Conservation (phyloP, 495 filamentous ascomycete genomes). For the Rhizodiscina lignyota region DNA sequence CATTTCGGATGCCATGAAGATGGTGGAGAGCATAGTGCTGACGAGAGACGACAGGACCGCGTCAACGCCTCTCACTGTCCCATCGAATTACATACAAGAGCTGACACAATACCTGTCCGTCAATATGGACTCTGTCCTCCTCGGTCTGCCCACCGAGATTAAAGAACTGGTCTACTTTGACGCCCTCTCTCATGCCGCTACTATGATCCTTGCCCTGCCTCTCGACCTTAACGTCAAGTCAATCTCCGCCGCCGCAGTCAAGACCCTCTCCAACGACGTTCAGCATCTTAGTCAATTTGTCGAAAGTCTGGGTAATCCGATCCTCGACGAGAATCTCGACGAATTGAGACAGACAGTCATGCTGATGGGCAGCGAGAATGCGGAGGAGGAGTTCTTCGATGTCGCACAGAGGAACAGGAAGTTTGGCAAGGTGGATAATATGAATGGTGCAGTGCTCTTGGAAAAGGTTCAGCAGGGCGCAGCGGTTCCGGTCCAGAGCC, state of each 20-base stretch:
- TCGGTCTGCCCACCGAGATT: constrained; percentile 83
- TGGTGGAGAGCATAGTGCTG: no score
- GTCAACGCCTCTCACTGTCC: not conserved
- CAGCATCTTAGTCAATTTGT: constrained; percentile 73
- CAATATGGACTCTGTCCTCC: constrained; percentile 86
- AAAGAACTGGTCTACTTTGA: constrained; percentile 97
- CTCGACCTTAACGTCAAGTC: constrained; percentile 60
- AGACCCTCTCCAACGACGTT: constrained; percentile 66
- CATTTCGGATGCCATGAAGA: not conserved
- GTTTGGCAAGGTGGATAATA: constrained; percentile 79
- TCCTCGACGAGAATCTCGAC: constrained; percentile 72
- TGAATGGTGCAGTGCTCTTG: constrained; percentile 68
- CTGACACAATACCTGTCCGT: constrained; percentile 85
- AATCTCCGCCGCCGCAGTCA: constrained; percentile 77
- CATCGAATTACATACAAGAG: constrained; percentile 82
- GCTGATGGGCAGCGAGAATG: constrained; percentile 70
- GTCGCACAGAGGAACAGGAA: constrained; percentile 72
- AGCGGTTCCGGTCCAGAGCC: constrained; percentile 10
- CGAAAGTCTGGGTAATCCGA: constrained; percentile 56
- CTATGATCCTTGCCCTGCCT: constrained; percentile 74
- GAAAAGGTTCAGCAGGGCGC: constrained; percentile 45
- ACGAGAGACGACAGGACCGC: not conserved
- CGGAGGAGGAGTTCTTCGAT: constrained; percentile 84
- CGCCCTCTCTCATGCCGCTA: constrained; percentile 76
- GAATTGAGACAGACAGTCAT: constrained; percentile 82